Base-by-base conservation (phyloP, 495 filamentous ascomycete genomes). In the Aspergillus funiculosus region DNA sequence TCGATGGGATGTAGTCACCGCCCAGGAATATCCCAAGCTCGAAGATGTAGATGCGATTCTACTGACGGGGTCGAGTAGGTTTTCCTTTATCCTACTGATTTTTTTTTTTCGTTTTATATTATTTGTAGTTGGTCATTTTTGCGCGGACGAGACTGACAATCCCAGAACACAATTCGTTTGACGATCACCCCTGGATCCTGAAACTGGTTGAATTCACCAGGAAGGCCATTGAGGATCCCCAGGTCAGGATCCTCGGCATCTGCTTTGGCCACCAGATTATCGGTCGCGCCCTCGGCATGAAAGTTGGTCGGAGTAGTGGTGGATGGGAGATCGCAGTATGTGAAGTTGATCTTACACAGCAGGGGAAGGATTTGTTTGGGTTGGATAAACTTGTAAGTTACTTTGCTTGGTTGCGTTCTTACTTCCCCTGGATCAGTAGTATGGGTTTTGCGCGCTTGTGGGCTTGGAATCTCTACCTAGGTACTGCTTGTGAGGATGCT, bases 211-310 rank as follows among this genome's bases (percentile, higher is more conserved):
- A 83, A 28, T 95, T 80, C 61, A 78, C 76, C 0, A 73, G 75
- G 46, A 57, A 71, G 38, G 53, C 83, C 37, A 64, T 88, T 29
- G 58, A 65, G 32, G 75, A 85, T 46, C 55, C 66, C 13, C 70
- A 76, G 43, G 75, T 94, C 15, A 74, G 78, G 17, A 63, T 94
- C 15, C 71, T 95, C 14, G 89, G 87, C 10, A 76, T 92, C 20
- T 95, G 90, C 60, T 95, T 91, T 62, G 91, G 89, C 13, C 90
- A 95, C 59, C 89, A 96, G 66, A 91, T 95, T 39, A 70, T 95
- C 39, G 87, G 77, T 0, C 74, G 89, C 14, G 88, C 89, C 2
- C 57, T 94, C 46, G 86, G 80, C 1, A 73, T 64, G 22, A 76
- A 75, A 34, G 83, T 95, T 6, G 79, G 71, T n/a, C 64, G 78